Base-by-base conservation (phyloP, 2,329 filamentous ascomycete genomes). In the Monosporascus sp. region DNA sequence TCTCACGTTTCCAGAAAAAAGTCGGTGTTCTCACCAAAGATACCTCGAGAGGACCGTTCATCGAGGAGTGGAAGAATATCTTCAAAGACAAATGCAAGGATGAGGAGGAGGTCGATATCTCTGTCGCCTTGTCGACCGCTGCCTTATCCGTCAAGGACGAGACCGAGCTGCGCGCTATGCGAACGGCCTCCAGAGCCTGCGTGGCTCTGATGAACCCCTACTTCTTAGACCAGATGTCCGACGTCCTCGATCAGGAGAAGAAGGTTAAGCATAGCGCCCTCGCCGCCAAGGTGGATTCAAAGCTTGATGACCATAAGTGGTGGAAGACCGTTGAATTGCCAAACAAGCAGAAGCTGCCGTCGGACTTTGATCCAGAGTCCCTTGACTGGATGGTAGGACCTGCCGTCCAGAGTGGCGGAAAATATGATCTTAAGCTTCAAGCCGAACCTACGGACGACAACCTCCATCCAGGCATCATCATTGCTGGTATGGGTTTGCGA, bases 181-280 rank as follows among this genome's bases (percentile, higher is more conserved):
- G 95, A 67, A 95, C 93, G 62, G 91, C 93, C 5, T 94, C 94
- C 52, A 89, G 94, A 68, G 93, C 94, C 47, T 97, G 92, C 63
- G 93, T 95, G 60, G 92, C 91, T 54, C 78, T 97, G 55, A 95
- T 97, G 86, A 91, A 91, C 49, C 91, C 93, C 55, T 99, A 94
- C 72, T 97, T 97, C 70, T 86, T 99, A 60, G 94, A 99, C 68
- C 92, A 97, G 70, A 97, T 99, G 92, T 96, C 93, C 49, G 88
- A 89, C 63, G 88, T 97, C 50, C 84, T 99, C 55, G 94, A 99
- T 67, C 88, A 92, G 61, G 95, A 97, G 71, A 97, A 96, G 78
- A 96, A 96, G 69, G 91, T 97, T 68, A 94, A 91, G 58, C 94
- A 99, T 73, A 89, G 87, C 60, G 80, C 81, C 2, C 80, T 99